A percentile compares a stretch with the other conserved stretches of the same genome.
These are phyloP conservation scores for Phytophthora idaei DNA, from an alignment of 352 stramenopile genomes.

Conservation along the genomic window DNA sequence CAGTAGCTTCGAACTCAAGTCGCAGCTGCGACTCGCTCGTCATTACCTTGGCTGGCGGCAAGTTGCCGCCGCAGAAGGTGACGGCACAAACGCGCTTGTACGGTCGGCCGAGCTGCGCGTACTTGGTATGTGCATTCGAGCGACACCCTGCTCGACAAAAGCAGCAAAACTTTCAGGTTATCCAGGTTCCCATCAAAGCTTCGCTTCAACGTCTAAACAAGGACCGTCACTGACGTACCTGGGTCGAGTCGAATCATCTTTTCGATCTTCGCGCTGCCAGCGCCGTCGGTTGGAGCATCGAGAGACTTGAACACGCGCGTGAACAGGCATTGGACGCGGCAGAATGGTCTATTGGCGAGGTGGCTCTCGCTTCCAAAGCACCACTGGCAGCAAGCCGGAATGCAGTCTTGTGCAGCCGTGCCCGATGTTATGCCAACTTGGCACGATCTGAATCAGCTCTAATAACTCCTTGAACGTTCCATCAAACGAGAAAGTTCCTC, in stretches of 20 bases:
- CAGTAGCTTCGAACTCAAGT: neutral
- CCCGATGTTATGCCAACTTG: neutral
- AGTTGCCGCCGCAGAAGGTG: neutral
- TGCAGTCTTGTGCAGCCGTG: neutral
- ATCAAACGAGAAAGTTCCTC: constrained; percentile 13
- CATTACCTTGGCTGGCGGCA: neutral
- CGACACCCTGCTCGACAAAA: constrained; percentile 1
- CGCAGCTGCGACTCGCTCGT: neutral
- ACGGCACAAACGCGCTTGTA: neutral
- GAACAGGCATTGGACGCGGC: no score
- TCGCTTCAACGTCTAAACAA: neutral
- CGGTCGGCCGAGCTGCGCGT: no score
- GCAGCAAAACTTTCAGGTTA: constrained; percentile 1
- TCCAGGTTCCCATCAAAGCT: neutral
- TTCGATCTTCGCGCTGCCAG: neutral
- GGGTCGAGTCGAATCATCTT: neutral
- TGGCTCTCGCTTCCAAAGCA: no score
- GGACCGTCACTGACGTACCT: neutral
- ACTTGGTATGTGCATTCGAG: neutral
- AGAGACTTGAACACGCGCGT: neutral
- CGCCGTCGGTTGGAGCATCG: neutral
- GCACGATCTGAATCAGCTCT: neutral
- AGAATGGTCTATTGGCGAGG: no score
- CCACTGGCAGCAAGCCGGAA: neutral
- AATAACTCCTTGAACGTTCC: constrained; percentile 4